These are phyloP conservation scores for Crinitomyces ghanaensis DNA, from an alignment of 805 yeast species.

Conservation along the genomic window DNA sequence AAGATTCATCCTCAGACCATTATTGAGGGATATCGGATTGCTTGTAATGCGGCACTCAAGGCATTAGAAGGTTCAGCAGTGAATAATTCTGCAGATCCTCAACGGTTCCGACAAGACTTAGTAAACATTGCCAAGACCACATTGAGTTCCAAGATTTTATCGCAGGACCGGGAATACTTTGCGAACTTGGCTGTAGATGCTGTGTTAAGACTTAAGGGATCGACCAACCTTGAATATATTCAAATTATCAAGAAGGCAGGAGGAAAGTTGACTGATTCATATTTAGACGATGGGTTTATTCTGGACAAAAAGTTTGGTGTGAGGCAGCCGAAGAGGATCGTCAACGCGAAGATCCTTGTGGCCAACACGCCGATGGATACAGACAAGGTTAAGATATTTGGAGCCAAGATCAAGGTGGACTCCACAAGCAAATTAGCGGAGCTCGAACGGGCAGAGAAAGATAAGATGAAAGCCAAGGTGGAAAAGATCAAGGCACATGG, in stretches of 20 bases:
- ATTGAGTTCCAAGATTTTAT: slow-evolving; percentile 78
- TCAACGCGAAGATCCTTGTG: slow-evolving; percentile 75
- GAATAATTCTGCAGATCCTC: slow-evolving; percentile 51
- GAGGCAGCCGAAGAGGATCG: slow-evolving; percentile 77
- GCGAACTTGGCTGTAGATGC: slow-evolving; percentile 91
- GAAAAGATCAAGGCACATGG: slow-evolving; percentile 81
- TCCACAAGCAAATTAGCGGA: slow-evolving; percentile 90
- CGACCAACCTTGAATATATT: slow-evolving; percentile 81
- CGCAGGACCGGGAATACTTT: slow-evolving; percentile 90
- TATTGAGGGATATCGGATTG: slow-evolving; percentile 89
- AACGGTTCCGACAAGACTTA: slow-evolving; percentile 61
- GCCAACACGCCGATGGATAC: slow-evolving; percentile 94
- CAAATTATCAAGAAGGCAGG: slow-evolving; percentile 91
- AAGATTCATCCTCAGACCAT: slow-evolving; percentile 97
- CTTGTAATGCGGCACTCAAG: slow-evolving; percentile 67
- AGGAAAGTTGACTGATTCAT: slow-evolving; percentile 83
- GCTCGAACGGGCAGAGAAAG: slow-evolving; percentile 86
- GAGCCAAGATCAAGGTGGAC: slow-evolving; percentile 95
- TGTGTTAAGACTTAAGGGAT: slow-evolving; percentile 72
- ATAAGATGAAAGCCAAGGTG: slow-evolving; percentile 82
- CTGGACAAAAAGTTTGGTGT: slow-evolving; percentile 88
- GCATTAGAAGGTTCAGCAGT: slow-evolving; percentile 73
- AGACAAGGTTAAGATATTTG: slow-evolving; percentile 93
- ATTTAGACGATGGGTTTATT: slow-evolving; percentile 91
- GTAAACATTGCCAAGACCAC: slow-evolving; percentile 87